Evolutionary conservation across 176 grass and related monocot species (phyloP), one percentile per base, ranked within the genome.

Genomic region (Phyllostachys edulis): DNA sequence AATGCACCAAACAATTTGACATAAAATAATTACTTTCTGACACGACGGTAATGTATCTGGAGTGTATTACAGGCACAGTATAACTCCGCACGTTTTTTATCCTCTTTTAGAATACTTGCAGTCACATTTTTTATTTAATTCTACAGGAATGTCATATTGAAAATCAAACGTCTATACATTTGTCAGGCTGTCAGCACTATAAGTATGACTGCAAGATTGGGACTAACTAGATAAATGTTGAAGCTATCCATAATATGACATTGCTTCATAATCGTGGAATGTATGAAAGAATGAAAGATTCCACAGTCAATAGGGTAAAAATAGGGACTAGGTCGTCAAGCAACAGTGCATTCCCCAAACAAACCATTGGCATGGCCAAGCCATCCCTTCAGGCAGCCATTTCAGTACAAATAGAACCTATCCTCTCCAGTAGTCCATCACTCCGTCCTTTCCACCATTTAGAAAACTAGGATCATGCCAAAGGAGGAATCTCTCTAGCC

Each of bases 371-470:
- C 73, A 52, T 47, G 44, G 12, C 26, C 45, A 75, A 24, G 70
- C 9, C 68, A 91, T 76, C 6, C 67, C 42, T 75, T 74, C 63
- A 49, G 18, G 61, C 18, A 72, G 6, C 32, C 68, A 64, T 80
- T 81, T 32, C 21, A 76, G 63, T 32, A 61, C 32, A 63, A 49
- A 4, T 21, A 32, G 70, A 50, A 34, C 49, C 32, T 73, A 50
- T 18, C 23, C 14, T 29, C 24, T 72, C 79, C 2, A 36, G 20
- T 23, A 55, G 47, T 52, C 7, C 40, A 77, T 61, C n/a, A 61
- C 14, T 65, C 29, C 62, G 16, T 65, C 23, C 23, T 27, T 46
- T 47, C 69, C 42, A 29, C 68, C 67, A 46, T 46, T 26, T 27
- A 42, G 17, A 34, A 60, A 4, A 24, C 14, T 41, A 57, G 67